Percentiles rank a stretch among this genome's conserved stretches.
Conservation (phyloP, 192 early-diverging fungal species). For the Oehlia diaphana region DNA sequence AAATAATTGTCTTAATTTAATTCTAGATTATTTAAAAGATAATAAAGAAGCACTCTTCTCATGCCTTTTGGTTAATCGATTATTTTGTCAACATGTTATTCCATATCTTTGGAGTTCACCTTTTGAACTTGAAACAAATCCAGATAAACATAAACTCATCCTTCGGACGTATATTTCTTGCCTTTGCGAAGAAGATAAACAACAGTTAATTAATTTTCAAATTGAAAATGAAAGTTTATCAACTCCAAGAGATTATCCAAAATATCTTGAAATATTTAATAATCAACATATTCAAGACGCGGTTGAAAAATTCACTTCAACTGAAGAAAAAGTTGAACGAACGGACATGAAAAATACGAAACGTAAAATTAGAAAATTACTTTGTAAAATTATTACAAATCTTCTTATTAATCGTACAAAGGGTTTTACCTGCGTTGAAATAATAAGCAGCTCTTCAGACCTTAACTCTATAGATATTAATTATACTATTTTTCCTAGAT, state of each 20-base stretch:
- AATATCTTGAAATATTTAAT: background rate
- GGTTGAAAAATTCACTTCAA: background rate
- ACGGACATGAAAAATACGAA: too few relatives aligned
- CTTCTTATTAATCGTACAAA: too few relatives aligned
- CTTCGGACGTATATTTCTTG: background rate
- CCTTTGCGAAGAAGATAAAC: background rate
- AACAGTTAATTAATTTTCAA: background rate
- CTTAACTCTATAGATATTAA: too few relatives aligned
- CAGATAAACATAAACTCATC: background rate
- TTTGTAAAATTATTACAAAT: background rate
- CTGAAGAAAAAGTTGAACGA: background rate
- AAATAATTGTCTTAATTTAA: background rate
- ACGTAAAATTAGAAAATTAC: background rate
- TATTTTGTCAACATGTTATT: background rate
- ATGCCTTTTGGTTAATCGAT: slow-evolving; percentile 4
- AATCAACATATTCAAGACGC: background rate
- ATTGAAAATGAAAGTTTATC: background rate
- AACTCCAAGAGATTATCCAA: background rate
- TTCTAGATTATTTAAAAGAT: slow-evolving; percentile 9
- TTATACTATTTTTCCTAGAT: too few relatives aligned
- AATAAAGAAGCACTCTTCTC: background rate
- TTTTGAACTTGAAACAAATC: background rate
- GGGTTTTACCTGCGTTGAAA: too few relatives aligned
- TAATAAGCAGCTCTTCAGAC: too few relatives aligned
- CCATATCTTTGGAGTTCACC: slow-evolving; percentile 4